These are phyloP conservation scores for Hevea brasiliensis DNA, from an alignment of 345 rosid species.

Conservation along the genomic window DNA sequence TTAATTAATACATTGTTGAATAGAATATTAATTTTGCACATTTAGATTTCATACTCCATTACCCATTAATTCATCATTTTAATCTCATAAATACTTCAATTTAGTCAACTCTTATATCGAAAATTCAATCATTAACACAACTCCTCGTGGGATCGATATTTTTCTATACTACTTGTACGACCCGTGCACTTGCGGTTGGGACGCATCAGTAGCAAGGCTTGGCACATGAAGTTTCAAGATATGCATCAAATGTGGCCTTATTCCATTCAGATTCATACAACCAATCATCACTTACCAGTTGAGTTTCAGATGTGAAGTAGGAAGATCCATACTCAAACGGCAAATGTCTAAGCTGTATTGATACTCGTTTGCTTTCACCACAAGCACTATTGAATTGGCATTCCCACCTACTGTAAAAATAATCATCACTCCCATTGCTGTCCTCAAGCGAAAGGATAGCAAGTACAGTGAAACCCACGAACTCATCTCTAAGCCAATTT, in stretches of 20 bases:
- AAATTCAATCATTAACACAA: no score
- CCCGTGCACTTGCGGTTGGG: no score
- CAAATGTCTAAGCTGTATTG: background rate
- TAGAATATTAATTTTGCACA: no score
- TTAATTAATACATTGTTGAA: no score
- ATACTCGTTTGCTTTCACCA: background rate
- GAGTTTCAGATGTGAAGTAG: background rate
- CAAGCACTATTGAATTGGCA: background rate
- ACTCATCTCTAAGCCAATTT: background rate
- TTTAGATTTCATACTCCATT: no score
- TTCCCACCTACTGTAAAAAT: background rate
- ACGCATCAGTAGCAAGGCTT: no score
- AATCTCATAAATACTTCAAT: no score
- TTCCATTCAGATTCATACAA: background rate
- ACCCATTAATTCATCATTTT: no score
- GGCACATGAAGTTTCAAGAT: background rate
- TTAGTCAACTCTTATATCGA: no score
- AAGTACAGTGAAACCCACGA: background rate
- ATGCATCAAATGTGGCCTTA: background rate
- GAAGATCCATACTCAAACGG: background rate
- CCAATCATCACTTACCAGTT: background rate
- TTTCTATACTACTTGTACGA: no score
- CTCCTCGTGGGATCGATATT: no score
- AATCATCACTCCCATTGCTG: background rate
- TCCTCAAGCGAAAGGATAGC: background rate